A percentile compares a stretch with the other conserved stretches of the same genome.
Evolutionary conservation across 768 basidiomycete genomes (phyloP).

Genomic region (Thelephora aurantiotincta): DNA sequence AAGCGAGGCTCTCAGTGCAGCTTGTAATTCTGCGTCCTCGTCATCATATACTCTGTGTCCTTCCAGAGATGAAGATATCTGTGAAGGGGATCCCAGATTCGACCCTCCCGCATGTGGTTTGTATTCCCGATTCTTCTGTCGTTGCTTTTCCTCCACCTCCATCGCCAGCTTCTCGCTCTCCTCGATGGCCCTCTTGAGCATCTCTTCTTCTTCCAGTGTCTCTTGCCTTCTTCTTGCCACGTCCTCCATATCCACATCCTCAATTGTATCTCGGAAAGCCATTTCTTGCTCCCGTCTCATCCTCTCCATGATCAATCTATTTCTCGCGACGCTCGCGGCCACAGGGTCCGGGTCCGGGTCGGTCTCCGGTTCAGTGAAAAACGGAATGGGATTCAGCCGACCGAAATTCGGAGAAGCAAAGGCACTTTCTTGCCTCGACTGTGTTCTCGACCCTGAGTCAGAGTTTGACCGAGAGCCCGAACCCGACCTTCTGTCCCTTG

Average conservation of each 20-base stretch:
- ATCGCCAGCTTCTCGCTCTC: conserved; percentile 40
- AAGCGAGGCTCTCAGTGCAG: conserved; percentile 74
- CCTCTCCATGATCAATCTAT: conserved; percentile 41
- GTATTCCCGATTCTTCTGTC: conserved; percentile 8
- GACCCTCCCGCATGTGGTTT: neutral
- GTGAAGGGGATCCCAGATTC: neutral
- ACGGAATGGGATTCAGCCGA: too few species aligned
- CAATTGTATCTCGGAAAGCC: conserved; percentile 47
- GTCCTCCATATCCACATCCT: conserved; percentile 19
- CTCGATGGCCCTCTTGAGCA: conserved; percentile 41
- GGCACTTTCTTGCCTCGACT: too few species aligned
- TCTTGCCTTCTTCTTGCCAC: conserved; percentile 6
- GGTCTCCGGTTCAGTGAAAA: too few species aligned
- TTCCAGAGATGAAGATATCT: conserved; percentile 6
- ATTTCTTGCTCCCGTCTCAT: conserved; percentile 55
- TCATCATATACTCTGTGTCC: conserved; percentile 57
- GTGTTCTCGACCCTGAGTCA: too few species aligned
- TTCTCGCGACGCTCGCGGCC: conserved; percentile 53
- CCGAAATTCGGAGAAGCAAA: too few species aligned
- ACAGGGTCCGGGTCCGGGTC: conserved; percentile 33
- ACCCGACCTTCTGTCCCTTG: neutral
- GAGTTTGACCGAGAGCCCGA: neutral
- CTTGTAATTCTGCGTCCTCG: conserved; percentile 79
- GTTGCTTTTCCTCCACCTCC: conserved; percentile 13
- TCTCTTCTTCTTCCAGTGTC: conserved; percentile 41